These are phyloP conservation scores for Colletotrichum lindemuthianum DNA, from an alignment of 2,329 filamentous ascomycete species.

Conservation along the genomic window DNA sequence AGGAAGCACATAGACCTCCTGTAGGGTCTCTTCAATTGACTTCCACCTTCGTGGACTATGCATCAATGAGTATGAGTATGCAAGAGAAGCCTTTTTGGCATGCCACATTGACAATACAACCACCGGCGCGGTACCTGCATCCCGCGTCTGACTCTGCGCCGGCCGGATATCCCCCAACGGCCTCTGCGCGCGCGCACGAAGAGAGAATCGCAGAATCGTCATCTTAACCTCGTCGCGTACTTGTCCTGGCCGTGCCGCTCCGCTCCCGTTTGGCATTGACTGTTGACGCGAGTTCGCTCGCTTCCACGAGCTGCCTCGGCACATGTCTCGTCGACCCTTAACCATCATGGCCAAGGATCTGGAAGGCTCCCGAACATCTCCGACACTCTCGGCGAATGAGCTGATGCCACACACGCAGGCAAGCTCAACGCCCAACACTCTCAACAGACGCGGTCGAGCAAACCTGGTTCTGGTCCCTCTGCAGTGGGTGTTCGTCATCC, in stretches of 20 bases:
- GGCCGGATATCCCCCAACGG: slow-evolving; percentile 8
- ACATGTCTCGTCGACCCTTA: too few relatives aligned
- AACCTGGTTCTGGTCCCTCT: too few relatives aligned
- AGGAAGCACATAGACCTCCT: too few relatives aligned
- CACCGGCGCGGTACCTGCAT: slow-evolving; percentile 11
- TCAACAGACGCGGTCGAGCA: background rate
- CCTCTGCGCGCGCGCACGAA: background rate
- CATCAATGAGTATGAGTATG: too few relatives aligned
- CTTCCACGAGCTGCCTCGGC: too few relatives aligned
- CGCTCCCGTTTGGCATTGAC: slow-evolving; percentile 1
- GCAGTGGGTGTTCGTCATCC: too few relatives aligned
- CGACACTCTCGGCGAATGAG: slow-evolving; percentile 1
- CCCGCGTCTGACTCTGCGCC: slow-evolving; percentile 21
- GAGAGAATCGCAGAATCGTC: background rate
- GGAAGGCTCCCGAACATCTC: slow-evolving; percentile 1
- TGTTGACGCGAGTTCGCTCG: too few relatives aligned
- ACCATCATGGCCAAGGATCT: too few relatives aligned
- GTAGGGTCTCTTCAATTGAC: slow-evolving; percentile 9
- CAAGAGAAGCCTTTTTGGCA: too few relatives aligned
- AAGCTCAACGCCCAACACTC: background rate
- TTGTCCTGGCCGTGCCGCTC: slow-evolving; percentile 3
- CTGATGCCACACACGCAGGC: slow-evolving; percentile 5
- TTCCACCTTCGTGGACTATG: too few relatives aligned
- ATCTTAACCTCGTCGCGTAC: background rate
- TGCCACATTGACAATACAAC: background rate